phyloP scores from a whole-genome alignment of 2,329 filamentous ascomycete species.

The Colletotrichum chlorophyti region DNA sequence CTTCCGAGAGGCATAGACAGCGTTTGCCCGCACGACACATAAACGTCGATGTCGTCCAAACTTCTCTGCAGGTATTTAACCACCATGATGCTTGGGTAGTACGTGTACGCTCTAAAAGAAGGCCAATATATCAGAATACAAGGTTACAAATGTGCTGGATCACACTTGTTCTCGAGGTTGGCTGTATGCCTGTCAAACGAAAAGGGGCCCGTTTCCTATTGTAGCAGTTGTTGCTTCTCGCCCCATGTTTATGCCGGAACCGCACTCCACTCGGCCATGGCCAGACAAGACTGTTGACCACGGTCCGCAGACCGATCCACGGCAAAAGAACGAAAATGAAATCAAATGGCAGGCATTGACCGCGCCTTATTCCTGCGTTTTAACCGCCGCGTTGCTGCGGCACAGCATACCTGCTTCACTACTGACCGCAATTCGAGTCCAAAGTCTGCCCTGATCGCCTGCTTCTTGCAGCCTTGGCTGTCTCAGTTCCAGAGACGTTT shows the following conservation, averaged over 20 bases:
- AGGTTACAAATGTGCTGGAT: not conserved
- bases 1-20: too few relatives aligned
- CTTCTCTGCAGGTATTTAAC: too few relatives aligned
- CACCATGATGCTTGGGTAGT: too few relatives aligned
- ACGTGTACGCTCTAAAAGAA: too few relatives aligned
- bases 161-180: not conserved
- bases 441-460: conserved; percentile 19
- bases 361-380: not conserved
- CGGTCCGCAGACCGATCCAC: not conserved
- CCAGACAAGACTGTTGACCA: conserved; percentile 1
- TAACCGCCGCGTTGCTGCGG: conserved; percentile 1
- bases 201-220: conserved; percentile 6
- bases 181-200: too few relatives aligned
- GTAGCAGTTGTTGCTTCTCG: too few relatives aligned
- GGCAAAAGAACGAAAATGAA: too few relatives aligned
- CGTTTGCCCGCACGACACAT: too few relatives aligned
- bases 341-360: not conserved
- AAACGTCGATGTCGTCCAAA: too few relatives aligned
- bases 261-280: conserved; percentile 2
- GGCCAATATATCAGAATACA: too few relatives aligned
- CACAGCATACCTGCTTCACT: not conserved
- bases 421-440: conserved; percentile 3
- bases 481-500: conserved; percentile 11
- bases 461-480: conserved; percentile 20
- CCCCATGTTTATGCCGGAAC: conserved; percentile 1